Evolutionary conservation across 148 eudicot species (phyloP), one percentile per base, ranked within the genome.

Genomic region (Rhododendron griersonianum): DNA sequence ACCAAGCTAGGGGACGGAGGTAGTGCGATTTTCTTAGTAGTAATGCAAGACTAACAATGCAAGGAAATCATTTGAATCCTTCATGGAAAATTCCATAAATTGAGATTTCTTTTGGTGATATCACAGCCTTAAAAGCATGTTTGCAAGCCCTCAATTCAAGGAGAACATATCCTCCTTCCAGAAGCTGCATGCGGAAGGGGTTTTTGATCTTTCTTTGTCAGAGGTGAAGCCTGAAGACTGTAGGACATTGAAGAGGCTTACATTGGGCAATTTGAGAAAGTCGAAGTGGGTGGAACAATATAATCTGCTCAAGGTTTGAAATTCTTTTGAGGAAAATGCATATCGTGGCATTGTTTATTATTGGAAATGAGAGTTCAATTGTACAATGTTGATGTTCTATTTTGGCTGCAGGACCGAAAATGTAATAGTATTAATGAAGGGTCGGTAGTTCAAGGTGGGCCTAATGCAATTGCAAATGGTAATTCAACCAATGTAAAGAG

Each of bases 281-380:
- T 91, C 91, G 5, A 92, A 90, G 87, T 95, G 96, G 99, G 93
- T 97, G 84, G 98, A 95, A 88, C 91, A 93, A 67, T 93, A 93
- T 87, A 90, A 86, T 84, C 79, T 80, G 47, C 92, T 94, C 81
- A 92, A 95, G 99, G 99, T 95, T 83, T 85, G 93, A 53, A 65
- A 78, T 78, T 5, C 35, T 30, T 21, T 51, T 37, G 48, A 37
- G 23, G n/a, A 78, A 30, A 77, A 71, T 67, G 35, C 35, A 53
- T 79, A 25, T 83, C 37, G 21, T 28, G 84, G 10, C 63, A 55
- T 74, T 11, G 10, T 35, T 78, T 23, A 11, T 10, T 28, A 18
- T 78, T 65, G 28, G 4, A 55, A 53, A 77, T 78, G 86, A 41
- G 19, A 25, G 41, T 25, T 61, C 41, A 25, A 30, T 37, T 41